These are phyloP conservation scores for Agarophyton chilense DNA, from an alignment of 23 red algal species.

Conservation along the genomic window DNA sequence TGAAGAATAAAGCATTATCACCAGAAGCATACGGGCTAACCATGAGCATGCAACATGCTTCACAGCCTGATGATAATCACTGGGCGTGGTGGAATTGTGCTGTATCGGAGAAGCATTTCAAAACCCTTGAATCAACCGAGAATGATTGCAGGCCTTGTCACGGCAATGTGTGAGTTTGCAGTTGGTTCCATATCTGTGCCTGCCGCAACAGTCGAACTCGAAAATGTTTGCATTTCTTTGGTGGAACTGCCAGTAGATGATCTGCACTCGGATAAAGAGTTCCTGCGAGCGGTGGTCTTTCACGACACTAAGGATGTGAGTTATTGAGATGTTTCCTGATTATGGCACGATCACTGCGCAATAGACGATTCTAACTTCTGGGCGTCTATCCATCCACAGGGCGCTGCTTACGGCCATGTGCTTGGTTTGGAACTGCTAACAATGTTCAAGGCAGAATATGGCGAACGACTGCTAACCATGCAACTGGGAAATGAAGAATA, in stretches of 20 bases:
- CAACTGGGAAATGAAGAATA: slow-evolving; percentile 49
- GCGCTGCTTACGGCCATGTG: slow-evolving; percentile 52
- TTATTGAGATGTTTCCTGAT: not conserved
- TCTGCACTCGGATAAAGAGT: not conserved
- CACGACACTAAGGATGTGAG: slow-evolving; percentile 51
- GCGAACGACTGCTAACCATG: slow-evolving; percentile 49
- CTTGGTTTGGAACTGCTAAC: slow-evolving; percentile 40
- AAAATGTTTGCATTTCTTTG: slow-evolving; percentile 33
- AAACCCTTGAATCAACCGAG: slow-evolving; percentile 58
- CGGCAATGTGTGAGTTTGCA: slow-evolving; percentile 65
- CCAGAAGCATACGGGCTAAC: not conserved
- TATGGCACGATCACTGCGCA: not conserved
- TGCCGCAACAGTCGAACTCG: slow-evolving; percentile 37
- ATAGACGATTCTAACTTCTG: not conserved
- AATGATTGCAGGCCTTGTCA: slow-evolving; percentile 66
- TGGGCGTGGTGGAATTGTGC: slow-evolving; percentile 59
- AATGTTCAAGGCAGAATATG: slow-evolving; percentile 46
- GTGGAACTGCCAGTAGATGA: slow-evolving; percentile 32
- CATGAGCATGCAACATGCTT: slow-evolving; percentile 32
- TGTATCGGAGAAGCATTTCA: slow-evolving; percentile 60
- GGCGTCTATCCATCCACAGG: not conserved
- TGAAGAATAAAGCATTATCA: not conserved
- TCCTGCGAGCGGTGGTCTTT: slow-evolving; percentile 48
- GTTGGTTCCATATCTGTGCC: slow-evolving; percentile 33
- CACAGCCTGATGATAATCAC: slow-evolving; percentile 82